Base-by-base conservation (phyloP, 371 early-diverging fungal species). In the Circinella minor region DNA sequence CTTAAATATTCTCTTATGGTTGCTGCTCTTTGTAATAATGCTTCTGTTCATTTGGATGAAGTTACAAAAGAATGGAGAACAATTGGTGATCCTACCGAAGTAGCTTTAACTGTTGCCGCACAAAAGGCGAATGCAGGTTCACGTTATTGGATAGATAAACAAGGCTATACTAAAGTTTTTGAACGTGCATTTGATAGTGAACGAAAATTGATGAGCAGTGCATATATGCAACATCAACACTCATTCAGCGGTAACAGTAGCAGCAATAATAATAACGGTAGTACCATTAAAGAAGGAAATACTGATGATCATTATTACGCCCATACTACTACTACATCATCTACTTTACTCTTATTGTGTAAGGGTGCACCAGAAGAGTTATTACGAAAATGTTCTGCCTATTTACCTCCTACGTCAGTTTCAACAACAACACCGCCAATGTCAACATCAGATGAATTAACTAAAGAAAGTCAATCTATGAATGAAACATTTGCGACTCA, bases 361-460 rank as follows among this genome's bases (percentile, higher is more conserved):
- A 97, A 97, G 76, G 98, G 98, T 51, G 97, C 97, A 0, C 96
- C 96, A 9, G 98, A 97, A 77, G 91, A 91, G 62, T 79, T 96
- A 5, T 74, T 97, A 36, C 78, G 77, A 20, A 89, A 89, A 20
- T 94, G 94, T 71, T 77, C 86, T 38, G 76, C 74, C 43, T 90
- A 87, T 74, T 73, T 93, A 11, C 38, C 55, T 27, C 82, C 88
- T 0, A 48, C 68, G 10, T 11, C 55, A 9, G 43, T 43, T 9
- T 1, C 46, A 46, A 36, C 59, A 34, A 27, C 57, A 37, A 36
- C 20, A 49, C 0, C 37, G 54, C 20, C 14, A 47, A 0, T 17
- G 15, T 51, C 51, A 51, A 51, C 64, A 4, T 55, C 43, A 4
- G 51, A 61, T 0, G 43, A 63, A 36, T 17, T 51, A 51, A 5